A percentile compares a stretch with the other conserved stretches of the same genome.
phyloP scores from a whole-genome alignment of 2,329 filamentous ascomycete genomes.

The Epichloe festucae region DNA sequence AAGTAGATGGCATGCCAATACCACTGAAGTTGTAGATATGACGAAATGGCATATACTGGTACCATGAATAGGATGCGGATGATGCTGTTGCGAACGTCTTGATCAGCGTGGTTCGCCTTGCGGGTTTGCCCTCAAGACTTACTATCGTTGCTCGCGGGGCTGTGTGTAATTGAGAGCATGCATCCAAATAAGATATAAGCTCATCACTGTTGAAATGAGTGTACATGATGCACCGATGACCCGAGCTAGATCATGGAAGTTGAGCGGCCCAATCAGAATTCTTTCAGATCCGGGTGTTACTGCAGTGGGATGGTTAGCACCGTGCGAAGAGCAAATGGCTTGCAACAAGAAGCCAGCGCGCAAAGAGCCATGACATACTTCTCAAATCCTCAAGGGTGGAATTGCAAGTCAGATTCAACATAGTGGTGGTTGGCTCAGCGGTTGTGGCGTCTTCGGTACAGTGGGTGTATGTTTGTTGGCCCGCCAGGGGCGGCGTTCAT shows the following conservation, averaged over 20 bases:
- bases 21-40: slow-evolving; percentile 59
- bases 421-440: slow-evolving; percentile 3
- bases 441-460: not conserved
- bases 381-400: slow-evolving; percentile 30
- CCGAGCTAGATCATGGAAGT: slow-evolving; percentile 42
- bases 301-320: slow-evolving; percentile 9
- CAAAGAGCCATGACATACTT: slow-evolving; percentile 18
- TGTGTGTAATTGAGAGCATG: slow-evolving; percentile 50
- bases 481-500: slow-evolving; percentile 1
- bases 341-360: not conserved
- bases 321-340: not conserved
- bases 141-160: slow-evolving; percentile 46
- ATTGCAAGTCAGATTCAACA: slow-evolving; percentile 28
- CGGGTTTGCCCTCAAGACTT: slow-evolving; percentile 9
- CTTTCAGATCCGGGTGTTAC: slow-evolving; percentile 33
- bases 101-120: not conserved
- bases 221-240: slow-evolving; percentile 36
- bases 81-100: slow-evolving; percentile 37
- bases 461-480: not conserved
- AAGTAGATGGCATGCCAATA: slow-evolving; percentile 74
- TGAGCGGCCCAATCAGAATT: slow-evolving; percentile 32
- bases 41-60: slow-evolving; percentile 63
- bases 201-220: slow-evolving; percentile 37
- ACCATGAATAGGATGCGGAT: slow-evolving; percentile 85
- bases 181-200: slow-evolving; percentile 43